Evolutionary conservation across 176 grass and related monocot genomes (phyloP).

Genomic region (Pontederia paniculata): DNA sequence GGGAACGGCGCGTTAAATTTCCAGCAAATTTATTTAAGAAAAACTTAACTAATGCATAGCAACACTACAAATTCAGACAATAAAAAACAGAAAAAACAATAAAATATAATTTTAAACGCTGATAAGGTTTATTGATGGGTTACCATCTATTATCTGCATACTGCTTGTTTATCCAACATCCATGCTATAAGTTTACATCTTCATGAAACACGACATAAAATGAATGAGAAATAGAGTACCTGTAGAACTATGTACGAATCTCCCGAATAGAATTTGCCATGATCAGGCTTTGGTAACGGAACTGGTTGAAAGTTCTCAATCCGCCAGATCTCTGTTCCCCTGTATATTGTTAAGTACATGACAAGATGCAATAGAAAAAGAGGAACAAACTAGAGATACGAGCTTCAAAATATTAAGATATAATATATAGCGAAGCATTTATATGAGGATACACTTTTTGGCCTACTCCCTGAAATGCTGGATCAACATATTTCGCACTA

Average conservation of each 20-base stretch:
- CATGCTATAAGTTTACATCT: neutral
- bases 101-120: too few species aligned
- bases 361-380: constrained; percentile 15
- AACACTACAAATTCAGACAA: too few species aligned
- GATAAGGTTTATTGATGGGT: too few species aligned
- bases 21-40: too few species aligned
- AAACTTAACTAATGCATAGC: too few species aligned
- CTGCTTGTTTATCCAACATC: neutral
- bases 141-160: too few species aligned
- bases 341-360: constrained; percentile 35
- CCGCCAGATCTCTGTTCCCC: constrained; percentile 90
- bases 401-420: neutral
- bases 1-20: too few species aligned
- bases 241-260: constrained; percentile 96
- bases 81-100: too few species aligned
- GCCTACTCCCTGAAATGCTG: constrained; percentile 61
- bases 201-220: neutral
- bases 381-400: neutral
- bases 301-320: constrained; percentile 93
- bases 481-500: constrained; percentile 36
- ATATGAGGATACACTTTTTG: constrained; percentile 54
- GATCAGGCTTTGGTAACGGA: constrained; percentile 58
- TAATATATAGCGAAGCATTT: neutral
- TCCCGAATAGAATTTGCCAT: constrained; percentile 93
- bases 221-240: constrained; percentile 25